These are phyloP conservation scores for Rubus parviflorus DNA, from an alignment of 306 rosid species.

Conservation along the genomic window DNA sequence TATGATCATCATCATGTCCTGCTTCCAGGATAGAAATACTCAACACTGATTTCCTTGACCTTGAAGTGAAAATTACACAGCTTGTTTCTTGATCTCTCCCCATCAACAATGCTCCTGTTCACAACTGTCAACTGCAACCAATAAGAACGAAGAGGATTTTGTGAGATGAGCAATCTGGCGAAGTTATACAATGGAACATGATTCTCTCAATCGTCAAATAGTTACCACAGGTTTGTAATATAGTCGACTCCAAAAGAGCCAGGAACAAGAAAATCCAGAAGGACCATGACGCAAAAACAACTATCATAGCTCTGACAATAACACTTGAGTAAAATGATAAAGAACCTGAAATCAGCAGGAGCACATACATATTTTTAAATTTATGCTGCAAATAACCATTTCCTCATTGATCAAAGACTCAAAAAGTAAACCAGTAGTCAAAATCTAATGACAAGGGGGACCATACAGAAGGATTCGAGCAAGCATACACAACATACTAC, in stretches of 20 bases:
- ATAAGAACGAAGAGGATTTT: neutral
- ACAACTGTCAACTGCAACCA: constrained; percentile 55
- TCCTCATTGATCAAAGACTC: neutral
- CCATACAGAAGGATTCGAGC: neutral
- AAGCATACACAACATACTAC: neutral
- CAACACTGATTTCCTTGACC: constrained; percentile 69
- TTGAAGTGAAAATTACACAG: constrained; percentile 65
- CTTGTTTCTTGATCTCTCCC: constrained; percentile 44
- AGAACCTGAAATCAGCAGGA: neutral
- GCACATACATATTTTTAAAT: neutral
- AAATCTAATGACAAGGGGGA: neutral
- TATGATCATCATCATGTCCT: constrained; percentile 32
- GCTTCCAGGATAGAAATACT: constrained; percentile 85
- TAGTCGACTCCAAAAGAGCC: neutral
- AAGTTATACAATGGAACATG: neutral
- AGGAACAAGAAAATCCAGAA: neutral
- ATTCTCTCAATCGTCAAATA: neutral
- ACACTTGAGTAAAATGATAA: neutral
- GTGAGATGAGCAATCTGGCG: neutral
- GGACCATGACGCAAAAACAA: neutral
- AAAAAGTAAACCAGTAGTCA: neutral
- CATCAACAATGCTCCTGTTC: constrained; percentile 43
- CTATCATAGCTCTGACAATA: neutral
- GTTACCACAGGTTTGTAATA: neutral
- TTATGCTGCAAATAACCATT: neutral